A percentile compares a stretch with the other conserved stretches of the same genome.
Evolutionary conservation across 352 stramenopile species (phyloP).

Genomic region (Pseudoperonospora humuli): DNA sequence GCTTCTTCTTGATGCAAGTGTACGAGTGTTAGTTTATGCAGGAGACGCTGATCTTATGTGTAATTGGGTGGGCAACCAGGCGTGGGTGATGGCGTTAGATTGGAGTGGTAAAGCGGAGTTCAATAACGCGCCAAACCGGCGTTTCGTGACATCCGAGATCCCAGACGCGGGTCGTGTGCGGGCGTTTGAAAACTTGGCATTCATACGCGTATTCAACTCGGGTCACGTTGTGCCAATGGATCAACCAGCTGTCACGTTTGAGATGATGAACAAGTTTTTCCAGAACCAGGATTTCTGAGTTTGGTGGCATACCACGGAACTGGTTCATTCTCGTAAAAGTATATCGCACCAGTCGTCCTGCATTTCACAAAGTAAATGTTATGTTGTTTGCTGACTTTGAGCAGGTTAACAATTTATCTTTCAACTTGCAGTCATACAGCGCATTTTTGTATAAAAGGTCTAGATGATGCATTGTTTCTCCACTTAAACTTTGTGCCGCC

Average conservation of each 20-base stretch:
- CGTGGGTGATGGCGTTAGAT: constrained; percentile 89
- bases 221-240: constrained; percentile 94
- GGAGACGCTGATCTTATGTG: constrained; percentile 96
- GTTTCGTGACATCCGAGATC: constrained; percentile 19
- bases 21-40: constrained; percentile 91
- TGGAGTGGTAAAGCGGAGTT: constrained; percentile 89
- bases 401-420: too few relatives aligned
- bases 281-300: constrained; percentile 35
- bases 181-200: constrained; percentile 73
- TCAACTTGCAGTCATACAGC: too few relatives aligned
- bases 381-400: too few relatives aligned
- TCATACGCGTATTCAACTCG: constrained; percentile 90
- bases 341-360: too few relatives aligned
- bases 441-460: too few relatives aligned
- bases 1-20: constrained; percentile 64
- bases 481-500: too few relatives aligned
- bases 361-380: too few relatives aligned
- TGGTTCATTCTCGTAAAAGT: too few relatives aligned
- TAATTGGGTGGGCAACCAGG: constrained; percentile 95
- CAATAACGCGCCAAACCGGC: constrained; percentile 37
- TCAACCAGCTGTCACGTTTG: constrained; percentile 84
- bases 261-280: constrained; percentile 91
- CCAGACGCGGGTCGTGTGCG: constrained; percentile 35
- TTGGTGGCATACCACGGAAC: too few relatives aligned
- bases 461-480: too few relatives aligned